Evolutionary conservation across 148 eudicot genomes (phyloP), one percentile per base, ranked within the genome.

Genomic region (Limonium bicolor): DNA sequence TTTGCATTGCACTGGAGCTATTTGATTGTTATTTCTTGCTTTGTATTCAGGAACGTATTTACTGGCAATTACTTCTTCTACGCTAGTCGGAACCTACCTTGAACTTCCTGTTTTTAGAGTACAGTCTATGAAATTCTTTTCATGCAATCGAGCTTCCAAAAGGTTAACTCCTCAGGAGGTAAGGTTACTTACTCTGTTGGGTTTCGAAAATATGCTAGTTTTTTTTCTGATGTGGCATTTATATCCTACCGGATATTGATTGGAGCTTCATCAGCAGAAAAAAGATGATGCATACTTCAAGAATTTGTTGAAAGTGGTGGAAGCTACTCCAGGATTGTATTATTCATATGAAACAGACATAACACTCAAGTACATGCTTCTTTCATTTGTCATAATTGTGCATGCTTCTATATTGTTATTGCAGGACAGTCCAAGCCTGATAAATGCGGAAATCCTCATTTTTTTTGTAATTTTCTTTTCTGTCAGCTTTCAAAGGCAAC

Each of bases 341-440:
- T 84, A 84, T 66, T 90, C 99, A 19, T 90, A 78, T 51, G 95
- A 74, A 59, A 84, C 99, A 45, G 99, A 90, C 63, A 67, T 85
- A 41, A 84, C 99, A 32, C 34, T 90, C 59, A 90, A 81, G 95
- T 90, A 73, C 42, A 85, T 20, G 5, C 26, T 27, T 28, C 22
- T 28, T 2, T 36, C 19, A 19, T 18, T 0, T 25, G n/a, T n/a
- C n/a, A n/a, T n/a, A n/a, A n/a, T n/a, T n/a, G n/a, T n/a, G n/a
- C n/a, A n/a, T n/a, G n/a, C n/a, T n/a, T n/a, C n/a, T n/a, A n/a
- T n/a, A n/a, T n/a, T n/a, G n/a, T n/a, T n/a, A n/a, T n/a, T n/a
- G n/a, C n/a, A n/a, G n/a, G n/a, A n/a, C n/a, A n/a, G n/a, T n/a
- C n/a, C n/a, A n/a, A n/a, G n/a, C n/a, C n/a, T n/a, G n/a, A n/a